phyloP scores from a whole-genome alignment of 345 rosid genomes.

The Salix viminalis region DNA sequence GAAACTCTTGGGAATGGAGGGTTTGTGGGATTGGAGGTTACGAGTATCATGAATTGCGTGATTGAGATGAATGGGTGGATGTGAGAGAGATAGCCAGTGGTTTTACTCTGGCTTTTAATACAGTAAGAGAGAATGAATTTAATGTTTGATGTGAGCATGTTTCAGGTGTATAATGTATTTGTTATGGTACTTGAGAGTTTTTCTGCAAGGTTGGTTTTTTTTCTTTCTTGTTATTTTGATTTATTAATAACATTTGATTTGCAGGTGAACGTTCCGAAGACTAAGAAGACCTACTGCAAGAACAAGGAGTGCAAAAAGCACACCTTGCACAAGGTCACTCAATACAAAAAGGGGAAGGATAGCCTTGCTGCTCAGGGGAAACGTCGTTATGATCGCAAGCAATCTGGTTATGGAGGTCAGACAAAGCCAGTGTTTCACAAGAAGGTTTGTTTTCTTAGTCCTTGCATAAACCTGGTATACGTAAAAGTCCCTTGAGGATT shows the following conservation, averaged over 20 bases:
- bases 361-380: conserved; percentile 20
- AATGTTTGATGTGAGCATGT: not conserved
- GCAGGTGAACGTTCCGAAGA: conserved; percentile 83
- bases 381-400: conserved; percentile 21
- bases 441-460: conserved; percentile 11
- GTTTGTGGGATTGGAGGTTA: not conserved
- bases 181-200: not conserved
- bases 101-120: not conserved
- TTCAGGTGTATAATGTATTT: not conserved
- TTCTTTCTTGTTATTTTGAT: not conserved
- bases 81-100: not conserved
- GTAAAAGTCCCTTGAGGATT: not conserved
- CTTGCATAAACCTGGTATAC: not conserved
- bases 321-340: conserved; percentile 19
- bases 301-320: conserved; percentile 21
- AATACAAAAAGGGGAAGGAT: conserved; percentile 22
- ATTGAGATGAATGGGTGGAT: not conserved
- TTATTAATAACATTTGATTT: not conserved
- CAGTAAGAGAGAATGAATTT: not conserved
- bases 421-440: conserved; percentile 32
- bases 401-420: conserved; percentile 27
- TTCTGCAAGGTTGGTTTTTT: not conserved
- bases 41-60: not conserved
- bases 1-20: not conserved
- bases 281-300: conserved; percentile 50